Evolutionary conservation across 2,329 filamentous ascomycete species (phyloP).

Genomic region (Neofusicoccum laricinum): DNA sequence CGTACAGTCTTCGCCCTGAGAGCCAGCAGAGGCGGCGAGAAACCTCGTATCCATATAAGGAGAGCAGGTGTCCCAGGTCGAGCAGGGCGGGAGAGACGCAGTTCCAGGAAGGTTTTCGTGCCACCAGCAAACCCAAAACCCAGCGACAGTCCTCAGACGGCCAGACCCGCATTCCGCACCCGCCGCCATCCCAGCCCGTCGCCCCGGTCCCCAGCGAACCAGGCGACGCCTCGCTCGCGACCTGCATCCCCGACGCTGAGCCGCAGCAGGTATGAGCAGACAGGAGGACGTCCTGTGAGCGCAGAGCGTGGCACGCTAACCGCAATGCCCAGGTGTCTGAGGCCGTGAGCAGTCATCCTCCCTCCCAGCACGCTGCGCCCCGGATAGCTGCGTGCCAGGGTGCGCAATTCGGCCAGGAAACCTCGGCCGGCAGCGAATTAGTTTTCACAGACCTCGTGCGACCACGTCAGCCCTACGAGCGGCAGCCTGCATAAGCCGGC

Average conservation of each 20-base stretch:
- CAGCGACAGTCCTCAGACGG: background rate
- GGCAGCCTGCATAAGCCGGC: background rate
- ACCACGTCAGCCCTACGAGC: slow-evolving; percentile 7
- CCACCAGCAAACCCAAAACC: background rate
- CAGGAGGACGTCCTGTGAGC: background rate
- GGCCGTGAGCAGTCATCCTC: background rate
- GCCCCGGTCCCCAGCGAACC: background rate
- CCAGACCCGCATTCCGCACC: slow-evolving; percentile 3
- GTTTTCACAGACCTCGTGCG: background rate
- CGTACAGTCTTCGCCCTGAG: background rate
- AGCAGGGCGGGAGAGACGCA: background rate
- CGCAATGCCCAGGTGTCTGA: background rate
- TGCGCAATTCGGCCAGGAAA: background rate
- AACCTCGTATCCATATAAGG: background rate
- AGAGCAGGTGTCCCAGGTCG: background rate
- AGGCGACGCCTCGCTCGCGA: background rate
- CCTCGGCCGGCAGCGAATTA: background rate
- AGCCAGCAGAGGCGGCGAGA: background rate
- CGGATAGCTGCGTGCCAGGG: background rate
- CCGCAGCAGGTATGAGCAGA: background rate
- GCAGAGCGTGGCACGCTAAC: slow-evolving; percentile 1
- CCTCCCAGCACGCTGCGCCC: background rate
- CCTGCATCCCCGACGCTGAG: background rate
- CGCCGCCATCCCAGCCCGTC: slow-evolving; percentile 6
- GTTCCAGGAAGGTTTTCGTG: background rate